Conservation (phyloP, 208 protist genomes). For the Kentomonas sorsogonicus region DNA sequence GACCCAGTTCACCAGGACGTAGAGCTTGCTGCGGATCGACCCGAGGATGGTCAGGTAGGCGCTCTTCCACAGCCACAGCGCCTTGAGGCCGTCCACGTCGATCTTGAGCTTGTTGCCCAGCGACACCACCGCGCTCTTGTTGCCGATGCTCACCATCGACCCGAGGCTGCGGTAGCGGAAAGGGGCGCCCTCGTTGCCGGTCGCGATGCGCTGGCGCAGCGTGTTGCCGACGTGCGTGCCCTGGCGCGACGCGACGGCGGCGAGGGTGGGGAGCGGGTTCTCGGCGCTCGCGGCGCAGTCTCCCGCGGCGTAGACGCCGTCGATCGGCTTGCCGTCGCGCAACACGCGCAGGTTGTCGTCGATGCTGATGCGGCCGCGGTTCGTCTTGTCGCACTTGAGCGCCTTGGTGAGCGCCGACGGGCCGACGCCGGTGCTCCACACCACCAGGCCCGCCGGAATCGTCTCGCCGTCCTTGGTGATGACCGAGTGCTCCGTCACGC, state of each 20-base stretch:
- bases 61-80: slow-evolving; percentile 79
- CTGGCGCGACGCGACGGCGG: slow-evolving; percentile 80
- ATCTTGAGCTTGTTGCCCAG: slow-evolving; percentile 48
- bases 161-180: slow-evolving; percentile 81
- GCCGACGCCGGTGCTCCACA: slow-evolving; percentile 87
- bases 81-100: slow-evolving; percentile 72
- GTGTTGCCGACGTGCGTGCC: slow-evolving; percentile 69
- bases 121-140: slow-evolving; percentile 57
- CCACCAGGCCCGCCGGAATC: slow-evolving; percentile 63
- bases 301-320: slow-evolving; percentile 78
- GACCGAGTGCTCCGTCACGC: slow-evolving; percentile 67
- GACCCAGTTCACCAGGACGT: slow-evolving; percentile 80
- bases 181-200: slow-evolving; percentile 15
- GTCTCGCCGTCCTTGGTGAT: slow-evolving; percentile 61
- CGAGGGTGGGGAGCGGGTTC: slow-evolving; percentile 63
- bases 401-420: slow-evolving; percentile 67
- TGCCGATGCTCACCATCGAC: slow-evolving; percentile 75
- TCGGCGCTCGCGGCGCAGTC: slow-evolving; percentile 70
- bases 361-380: slow-evolving; percentile 58
- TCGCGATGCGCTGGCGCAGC: slow-evolving; percentile 45
- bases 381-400: slow-evolving; percentile 66
- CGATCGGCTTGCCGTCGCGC: slow-evolving; percentile 53
- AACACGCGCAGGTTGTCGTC: slow-evolving; percentile 69
- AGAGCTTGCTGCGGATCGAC: slow-evolving; percentile 72
- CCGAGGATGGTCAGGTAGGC: slow-evolving; percentile 84